Evolutionary conservation across 1,139 yeast genomes (phyloP).

Genomic region (Blastobotrys malaysiensis): DNA sequence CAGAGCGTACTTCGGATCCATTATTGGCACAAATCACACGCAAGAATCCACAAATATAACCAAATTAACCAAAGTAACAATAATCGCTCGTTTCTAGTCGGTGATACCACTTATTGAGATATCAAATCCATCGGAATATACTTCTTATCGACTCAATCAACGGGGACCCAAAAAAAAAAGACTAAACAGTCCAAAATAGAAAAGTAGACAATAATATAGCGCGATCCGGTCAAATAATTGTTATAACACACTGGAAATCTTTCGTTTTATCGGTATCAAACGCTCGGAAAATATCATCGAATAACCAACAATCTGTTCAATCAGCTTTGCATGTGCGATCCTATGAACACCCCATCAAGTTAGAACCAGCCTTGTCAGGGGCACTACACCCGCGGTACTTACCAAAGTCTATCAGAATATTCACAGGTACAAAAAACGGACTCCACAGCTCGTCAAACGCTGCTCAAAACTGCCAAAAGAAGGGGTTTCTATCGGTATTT

Average conservation of each 20-base stretch:
- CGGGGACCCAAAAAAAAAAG: not conserved
- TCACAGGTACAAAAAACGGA: not conserved
- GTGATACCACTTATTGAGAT: not conserved
- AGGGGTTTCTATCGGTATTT: not conserved
- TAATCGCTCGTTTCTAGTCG: too few relatives aligned
- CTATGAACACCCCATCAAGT: not conserved
- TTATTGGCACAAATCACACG: not conserved
- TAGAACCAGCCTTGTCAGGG: not conserved
- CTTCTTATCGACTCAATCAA: not conserved
- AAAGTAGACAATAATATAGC: too few relatives aligned
- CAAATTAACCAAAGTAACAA: too few relatives aligned
- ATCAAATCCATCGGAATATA: not conserved
- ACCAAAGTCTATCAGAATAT: not conserved
- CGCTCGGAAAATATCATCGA: not conserved
- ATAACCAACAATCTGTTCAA: not conserved
- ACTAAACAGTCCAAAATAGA: too few relatives aligned
- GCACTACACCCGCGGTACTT: not conserved
- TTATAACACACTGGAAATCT: not conserved
- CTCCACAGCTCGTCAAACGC: not conserved
- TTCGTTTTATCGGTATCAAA: not conserved
- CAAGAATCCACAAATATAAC: too few relatives aligned
- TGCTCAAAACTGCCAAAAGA: not conserved
- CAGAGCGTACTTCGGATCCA: constrained; percentile 13
- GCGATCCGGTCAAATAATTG: not conserved
- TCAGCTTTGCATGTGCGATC: not conserved